phyloP scores from a whole-genome alignment of 176 grass and related monocot species.

The Phoenix dactylifera region DNA sequence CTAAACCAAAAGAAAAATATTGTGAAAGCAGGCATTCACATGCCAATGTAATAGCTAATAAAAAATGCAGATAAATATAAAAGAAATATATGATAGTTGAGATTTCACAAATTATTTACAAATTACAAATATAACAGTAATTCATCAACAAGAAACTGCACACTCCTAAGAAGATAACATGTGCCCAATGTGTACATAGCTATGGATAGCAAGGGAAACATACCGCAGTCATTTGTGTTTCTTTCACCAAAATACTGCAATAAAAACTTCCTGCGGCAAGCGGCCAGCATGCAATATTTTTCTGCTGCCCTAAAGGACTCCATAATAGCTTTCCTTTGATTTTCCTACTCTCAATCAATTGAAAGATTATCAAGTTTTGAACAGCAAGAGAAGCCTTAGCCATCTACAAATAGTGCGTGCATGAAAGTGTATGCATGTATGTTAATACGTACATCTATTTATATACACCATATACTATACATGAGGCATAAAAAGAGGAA shows the following conservation, averaged over 20 bases:
- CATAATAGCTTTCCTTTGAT: slow-evolving; percentile 65
- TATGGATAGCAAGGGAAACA: slow-evolving; percentile 10
- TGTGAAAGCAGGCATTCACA: slow-evolving; percentile 1
- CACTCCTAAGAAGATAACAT: not conserved
- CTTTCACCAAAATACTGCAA: slow-evolving; percentile 89
- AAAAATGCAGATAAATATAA: slow-evolving; percentile 15
- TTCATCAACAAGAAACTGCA: not conserved
- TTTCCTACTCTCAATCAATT: slow-evolving; percentile 26
- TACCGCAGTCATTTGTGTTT: slow-evolving; percentile 50
- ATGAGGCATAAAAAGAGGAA: too few species aligned
- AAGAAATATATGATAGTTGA: not conserved
- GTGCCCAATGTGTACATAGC: not conserved
- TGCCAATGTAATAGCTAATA: not conserved
- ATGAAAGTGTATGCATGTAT: too few species aligned
- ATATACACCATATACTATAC: too few species aligned
- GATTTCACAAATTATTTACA: not conserved
- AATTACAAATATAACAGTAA: too few species aligned
- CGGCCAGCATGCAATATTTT: slow-evolving; percentile 65
- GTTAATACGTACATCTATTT: too few species aligned
- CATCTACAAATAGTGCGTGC: too few species aligned
- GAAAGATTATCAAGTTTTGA: too few species aligned
- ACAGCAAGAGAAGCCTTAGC: too few species aligned
- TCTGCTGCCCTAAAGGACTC: slow-evolving; percentile 80
- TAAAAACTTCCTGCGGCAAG: slow-evolving; percentile 73
- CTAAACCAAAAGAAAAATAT: slow-evolving; percentile 1